A percentile compares a stretch with the other conserved stretches of the same genome.
phyloP scores from a whole-genome alignment of 2,329 filamentous ascomycete species.

The Tolypocladium pustulatum region DNA sequence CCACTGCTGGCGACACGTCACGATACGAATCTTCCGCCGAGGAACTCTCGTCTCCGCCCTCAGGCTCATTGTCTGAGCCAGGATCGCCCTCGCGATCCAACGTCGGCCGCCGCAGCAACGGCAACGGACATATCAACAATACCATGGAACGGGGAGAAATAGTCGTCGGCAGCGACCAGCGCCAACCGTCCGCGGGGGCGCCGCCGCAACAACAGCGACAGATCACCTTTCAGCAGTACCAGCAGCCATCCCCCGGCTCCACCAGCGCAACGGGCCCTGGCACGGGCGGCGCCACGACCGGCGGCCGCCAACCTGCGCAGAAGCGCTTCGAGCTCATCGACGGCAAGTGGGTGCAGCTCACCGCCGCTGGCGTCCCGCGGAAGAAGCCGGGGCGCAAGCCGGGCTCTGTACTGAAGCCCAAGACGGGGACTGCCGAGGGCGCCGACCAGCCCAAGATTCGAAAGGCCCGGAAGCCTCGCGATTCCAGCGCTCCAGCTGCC shows the following conservation, averaged over 20 bases:
- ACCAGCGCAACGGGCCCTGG: background rate
- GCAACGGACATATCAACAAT: conserved; percentile 8
- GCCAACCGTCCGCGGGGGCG: conserved; percentile 4
- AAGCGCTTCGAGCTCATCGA: conserved; percentile 25
- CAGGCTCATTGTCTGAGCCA: conserved; percentile 37
- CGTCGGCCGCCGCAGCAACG: conserved; percentile 14
- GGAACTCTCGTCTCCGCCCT: conserved; percentile 41
- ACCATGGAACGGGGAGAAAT: conserved; percentile 36
- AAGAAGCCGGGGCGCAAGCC: conserved; percentile 59
- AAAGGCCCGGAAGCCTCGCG: conserved; percentile 45
- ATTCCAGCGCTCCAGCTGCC: conserved; percentile 45
- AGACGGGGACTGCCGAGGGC: conserved; percentile 20
- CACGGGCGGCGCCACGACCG: conserved; percentile 15
- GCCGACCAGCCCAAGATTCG: conserved; percentile 37
- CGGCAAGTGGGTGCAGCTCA: conserved; percentile 36
- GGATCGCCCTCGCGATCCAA: conserved; percentile 31
- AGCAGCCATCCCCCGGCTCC: conserved; percentile 12
- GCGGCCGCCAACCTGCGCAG: conserved; percentile 9
- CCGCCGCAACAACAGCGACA: conserved; percentile 5
- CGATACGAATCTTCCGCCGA: conserved; percentile 36
- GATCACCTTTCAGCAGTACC: conserved; percentile 16
- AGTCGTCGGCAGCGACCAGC: conserved; percentile 31
- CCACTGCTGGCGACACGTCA: conserved; percentile 19
- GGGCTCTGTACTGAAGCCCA: conserved; percentile 40
- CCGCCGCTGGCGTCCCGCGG: conserved; percentile 45